Conservation (phyloP, 306 rosid species). For the Dalbergia cultrata region DNA sequence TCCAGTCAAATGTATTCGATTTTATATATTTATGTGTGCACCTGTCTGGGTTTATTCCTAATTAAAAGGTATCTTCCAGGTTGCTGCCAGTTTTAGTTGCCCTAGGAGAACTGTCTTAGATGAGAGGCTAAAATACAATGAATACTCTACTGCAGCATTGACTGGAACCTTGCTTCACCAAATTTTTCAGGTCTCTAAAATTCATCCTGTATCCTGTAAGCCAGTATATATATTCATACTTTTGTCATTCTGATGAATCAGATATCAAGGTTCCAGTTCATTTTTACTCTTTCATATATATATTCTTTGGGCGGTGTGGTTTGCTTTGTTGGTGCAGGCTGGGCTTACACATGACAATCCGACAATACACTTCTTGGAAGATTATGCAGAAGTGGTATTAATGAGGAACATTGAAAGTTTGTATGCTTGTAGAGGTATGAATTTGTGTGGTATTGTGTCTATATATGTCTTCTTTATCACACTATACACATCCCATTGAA, state of each 20-base stretch:
- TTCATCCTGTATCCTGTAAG: conserved; percentile 30
- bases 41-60: conserved; percentile 39
- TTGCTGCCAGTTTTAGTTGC: conserved; percentile 82
- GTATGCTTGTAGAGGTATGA: conserved; percentile 88
- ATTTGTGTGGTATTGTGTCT: conserved; percentile 19
- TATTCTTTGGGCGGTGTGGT: neutral
- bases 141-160: conserved; percentile 80
- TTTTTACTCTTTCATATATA: conserved; percentile 23
- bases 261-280: conserved; percentile 8
- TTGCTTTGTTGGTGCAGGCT: conserved; percentile 60
- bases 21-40: neutral
- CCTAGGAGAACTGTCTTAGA: conserved; percentile 89
- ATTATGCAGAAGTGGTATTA: conserved; percentile 66
- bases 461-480: conserved; percentile 12
- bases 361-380: conserved; percentile 68
- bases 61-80: conserved; percentile 59
- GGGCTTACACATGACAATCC: conserved; percentile 75
- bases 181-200: conserved; percentile 79
- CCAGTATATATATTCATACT: neutral
- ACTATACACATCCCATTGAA: conserved; percentile 26
- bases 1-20: conserved; percentile 16
- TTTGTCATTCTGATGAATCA: conserved; percentile 37
- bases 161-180: conserved; percentile 92
- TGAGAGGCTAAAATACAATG: conserved; percentile 82
- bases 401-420: conserved; percentile 78